Evolutionary conservation across 2,329 filamentous ascomycete species (phyloP).

Genomic region (Exophiala bonariae): DNA sequence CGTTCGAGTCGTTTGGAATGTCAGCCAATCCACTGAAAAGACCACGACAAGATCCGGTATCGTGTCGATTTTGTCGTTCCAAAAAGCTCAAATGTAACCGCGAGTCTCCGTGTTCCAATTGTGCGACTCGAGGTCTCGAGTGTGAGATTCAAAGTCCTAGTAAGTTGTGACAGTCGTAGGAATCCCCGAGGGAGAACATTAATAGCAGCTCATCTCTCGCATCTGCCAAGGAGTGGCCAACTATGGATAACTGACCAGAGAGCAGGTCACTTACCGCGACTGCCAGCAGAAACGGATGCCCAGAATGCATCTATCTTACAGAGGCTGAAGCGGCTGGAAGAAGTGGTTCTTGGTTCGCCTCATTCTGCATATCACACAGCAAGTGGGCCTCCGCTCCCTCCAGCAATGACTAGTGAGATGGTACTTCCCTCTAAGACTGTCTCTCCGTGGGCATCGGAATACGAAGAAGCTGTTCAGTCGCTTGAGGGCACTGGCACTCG

Average conservation of each 20-base stretch:
- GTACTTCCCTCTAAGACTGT: conserved; percentile 6
- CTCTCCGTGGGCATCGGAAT: conserved; percentile 17
- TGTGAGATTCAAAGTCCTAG: conserved; percentile 27
- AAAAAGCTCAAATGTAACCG: conserved; percentile 57
- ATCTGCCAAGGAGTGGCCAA: no score
- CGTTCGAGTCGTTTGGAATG: no score
- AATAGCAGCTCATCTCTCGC: no score
- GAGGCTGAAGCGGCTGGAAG: conserved; percentile 24
- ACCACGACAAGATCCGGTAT: conserved; percentile 39
- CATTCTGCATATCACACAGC: neutral
- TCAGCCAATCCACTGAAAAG: conserved; percentile 19
- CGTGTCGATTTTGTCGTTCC: conserved; percentile 39
- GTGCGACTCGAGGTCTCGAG: conserved; percentile 33
- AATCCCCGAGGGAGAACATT: no score
- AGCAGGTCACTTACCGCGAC: no score
- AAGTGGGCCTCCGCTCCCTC: neutral
- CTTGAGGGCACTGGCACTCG: conserved; percentile 11
- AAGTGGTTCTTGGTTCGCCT: conserved; percentile 19
- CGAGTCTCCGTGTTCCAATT: conserved; percentile 52
- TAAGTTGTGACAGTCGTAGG: no score
- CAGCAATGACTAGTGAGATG: neutral
- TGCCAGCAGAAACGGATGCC: conserved; percentile 1
- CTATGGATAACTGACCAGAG: neutral
- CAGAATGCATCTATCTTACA: conserved; percentile 20
- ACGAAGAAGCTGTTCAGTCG: conserved; percentile 18